Percentiles rank a stretch among this genome's conserved stretches.
Evolutionary conservation across 2,329 filamentous ascomycete species (phyloP).

Genomic region (Metarhizium guizhouense): DNA sequence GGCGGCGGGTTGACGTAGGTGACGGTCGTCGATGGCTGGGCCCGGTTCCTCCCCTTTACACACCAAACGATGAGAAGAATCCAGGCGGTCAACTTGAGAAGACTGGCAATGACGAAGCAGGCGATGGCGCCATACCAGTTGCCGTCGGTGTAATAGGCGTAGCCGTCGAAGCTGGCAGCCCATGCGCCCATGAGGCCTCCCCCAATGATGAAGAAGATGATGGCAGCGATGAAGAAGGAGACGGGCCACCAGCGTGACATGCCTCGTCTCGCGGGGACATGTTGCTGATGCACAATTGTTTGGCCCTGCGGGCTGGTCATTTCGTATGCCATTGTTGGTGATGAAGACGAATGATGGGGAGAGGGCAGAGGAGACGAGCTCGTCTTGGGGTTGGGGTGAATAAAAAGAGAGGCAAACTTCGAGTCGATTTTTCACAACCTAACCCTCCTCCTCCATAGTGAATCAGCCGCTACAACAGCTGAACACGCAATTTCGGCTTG

Average conservation of each 20-base stretch:
- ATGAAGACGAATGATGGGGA: neutral
- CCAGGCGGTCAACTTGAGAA: slow-evolving; percentile 3
- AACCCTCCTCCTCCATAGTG: neutral
- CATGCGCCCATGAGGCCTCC: slow-evolving; percentile 1
- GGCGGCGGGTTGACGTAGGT: neutral
- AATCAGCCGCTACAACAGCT: neutral
- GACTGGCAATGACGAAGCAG: slow-evolving; percentile 1
- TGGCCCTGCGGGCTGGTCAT: neutral
- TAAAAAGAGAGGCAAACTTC: neutral
- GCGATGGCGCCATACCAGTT: neutral
- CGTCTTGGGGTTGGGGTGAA: neutral
- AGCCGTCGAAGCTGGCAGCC: neutral
- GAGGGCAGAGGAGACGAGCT: neutral
- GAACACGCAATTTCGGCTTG: neutral
- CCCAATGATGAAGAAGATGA: slow-evolving; percentile 1
- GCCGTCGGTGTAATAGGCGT: neutral
- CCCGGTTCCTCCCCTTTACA: neutral
- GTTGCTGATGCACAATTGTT: neutral
- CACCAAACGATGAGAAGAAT: slow-evolving; percentile 1
- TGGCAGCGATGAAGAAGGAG: neutral
- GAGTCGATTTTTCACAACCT: neutral
- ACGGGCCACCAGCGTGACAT: slow-evolving; percentile 4
- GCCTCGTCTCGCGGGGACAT: neutral
- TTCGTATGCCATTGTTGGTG: neutral
- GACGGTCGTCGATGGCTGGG: neutral